Base-by-base conservation (phyloP, 2,329 filamentous ascomycete genomes). In the Ophiognomonia clavigignenti-juglandacearum region DNA sequence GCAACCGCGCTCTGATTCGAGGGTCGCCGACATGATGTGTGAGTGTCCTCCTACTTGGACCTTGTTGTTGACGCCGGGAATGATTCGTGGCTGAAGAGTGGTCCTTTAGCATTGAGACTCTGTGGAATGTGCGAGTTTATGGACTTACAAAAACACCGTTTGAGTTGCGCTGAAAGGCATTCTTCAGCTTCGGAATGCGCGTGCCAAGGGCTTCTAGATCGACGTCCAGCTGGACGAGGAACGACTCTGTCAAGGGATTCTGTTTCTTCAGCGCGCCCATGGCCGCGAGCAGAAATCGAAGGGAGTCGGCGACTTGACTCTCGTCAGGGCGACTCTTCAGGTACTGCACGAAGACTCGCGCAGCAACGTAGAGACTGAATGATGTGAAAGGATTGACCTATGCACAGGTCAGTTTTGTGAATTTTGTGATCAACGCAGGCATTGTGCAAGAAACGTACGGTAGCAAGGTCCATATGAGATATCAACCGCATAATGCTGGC, bases 371-470 rank as follows among this genome's bases (percentile, higher is more conserved):
- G 36, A 98, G 77, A 61, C 90, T 96, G 66, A 97, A 97, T 0
- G 89, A 90, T 57, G 95, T 86, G 63, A 96, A 97, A 0, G 92
- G 89, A 56, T 96, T 96, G 80, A 96, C 88, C 89, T 96, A 51
- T 2, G 6, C 39, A 39, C 27, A 23, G 43, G 49, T 68, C 27
- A 54, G 43, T 48, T 68, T 26, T 53, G 18, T 39, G 16, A n/a
- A 37, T 4, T n/a, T 11, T 10, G 36, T 10, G 19, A 4, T 38
- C 9, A 40, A 26, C n/a, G 2, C 14, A 10, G 8, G 31, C 14
- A 9, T 9, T 20, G 14, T 5, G 14, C 20, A 16, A 24, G 36
- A 18, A 34, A 62, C 87, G 69, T 77, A 96, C 91, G 50, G 78
- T 70, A 39, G 87, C 82, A 43, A 96, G 72, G 62, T 98, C 93